Conservation (phyloP, 1,284 basidiomycete species). For the Leccinum pachyderme region DNA sequence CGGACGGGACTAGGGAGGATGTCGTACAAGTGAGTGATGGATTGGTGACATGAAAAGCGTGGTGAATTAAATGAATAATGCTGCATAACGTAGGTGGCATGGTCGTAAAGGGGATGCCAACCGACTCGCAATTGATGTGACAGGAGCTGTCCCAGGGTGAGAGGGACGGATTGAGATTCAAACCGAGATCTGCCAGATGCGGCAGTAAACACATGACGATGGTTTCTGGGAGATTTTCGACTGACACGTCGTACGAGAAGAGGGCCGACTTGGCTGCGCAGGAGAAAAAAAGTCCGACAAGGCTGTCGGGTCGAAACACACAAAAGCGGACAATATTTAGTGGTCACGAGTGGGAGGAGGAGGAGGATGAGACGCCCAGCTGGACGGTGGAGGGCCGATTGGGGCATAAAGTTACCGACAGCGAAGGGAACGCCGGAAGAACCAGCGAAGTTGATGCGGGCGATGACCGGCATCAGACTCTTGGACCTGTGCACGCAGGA, state of each 20-base stretch:
- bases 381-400: constrained; percentile 15
- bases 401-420: constrained; percentile 30
- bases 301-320: constrained; percentile 8
- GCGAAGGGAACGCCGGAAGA: constrained; percentile 26
- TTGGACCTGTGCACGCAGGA: constrained; percentile 9
- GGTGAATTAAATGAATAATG: constrained; percentile 18
- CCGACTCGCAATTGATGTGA: constrained; percentile 13
- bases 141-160: constrained; percentile 30
- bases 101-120: constrained; percentile 14
- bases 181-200: constrained; percentile 20
- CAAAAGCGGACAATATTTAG: constrained; percentile 1
- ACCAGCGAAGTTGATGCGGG: constrained; percentile 30
- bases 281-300: constrained; percentile 18
- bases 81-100: constrained; percentile 6
- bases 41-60: constrained; percentile 12
- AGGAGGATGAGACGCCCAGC: constrained; percentile 1
- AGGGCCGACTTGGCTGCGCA: constrained; percentile 24
- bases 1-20: constrained; percentile 1
- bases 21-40: constrained; percentile 5
- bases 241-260: constrained; percentile 16
- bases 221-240: constrained; percentile 26
- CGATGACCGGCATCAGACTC: constrained; percentile 25
- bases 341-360: constrained; percentile 2
- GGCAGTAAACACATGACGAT: constrained; percentile 13
- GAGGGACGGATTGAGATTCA: constrained; percentile 15